These are phyloP conservation scores for Sugiyamaella valdiviana DNA, from an alignment of 805 yeast genomes.

Conservation along the genomic window DNA sequence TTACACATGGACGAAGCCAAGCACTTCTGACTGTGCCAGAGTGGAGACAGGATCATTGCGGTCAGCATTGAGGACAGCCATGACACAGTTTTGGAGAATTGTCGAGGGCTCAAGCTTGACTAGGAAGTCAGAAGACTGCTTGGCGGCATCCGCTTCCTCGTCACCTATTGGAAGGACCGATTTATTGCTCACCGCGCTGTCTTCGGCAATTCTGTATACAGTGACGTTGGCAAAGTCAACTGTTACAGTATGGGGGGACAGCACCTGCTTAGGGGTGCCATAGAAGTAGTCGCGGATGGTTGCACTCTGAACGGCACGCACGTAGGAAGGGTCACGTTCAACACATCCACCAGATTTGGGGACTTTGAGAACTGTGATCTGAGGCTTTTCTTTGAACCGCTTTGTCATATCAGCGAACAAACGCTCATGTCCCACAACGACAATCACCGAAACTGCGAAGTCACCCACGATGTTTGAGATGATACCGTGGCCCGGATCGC, in stretches of 20 bases:
- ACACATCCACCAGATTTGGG: slow-evolving; percentile 72
- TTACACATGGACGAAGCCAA: slow-evolving; percentile 69
- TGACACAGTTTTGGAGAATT: slow-evolving; percentile 62
- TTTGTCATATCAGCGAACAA: slow-evolving; percentile 56
- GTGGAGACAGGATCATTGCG: slow-evolving; percentile 43
- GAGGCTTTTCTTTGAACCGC: slow-evolving; percentile 26
- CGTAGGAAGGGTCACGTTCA: slow-evolving; percentile 61
- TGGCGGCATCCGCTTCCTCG: slow-evolving; percentile 24
- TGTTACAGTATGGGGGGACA: slow-evolving; percentile 83
- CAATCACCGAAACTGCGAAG: slow-evolving; percentile 53
- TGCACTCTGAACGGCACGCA: slow-evolving; percentile 66
- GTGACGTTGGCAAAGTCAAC: slow-evolving; percentile 55
- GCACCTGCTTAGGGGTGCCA: slow-evolving; percentile 54
- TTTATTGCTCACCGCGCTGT: slow-evolving; percentile 16
- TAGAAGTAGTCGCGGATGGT: slow-evolving; percentile 84
- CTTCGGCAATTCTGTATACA: slow-evolving; percentile 53
- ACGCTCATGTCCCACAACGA: slow-evolving; percentile 74
- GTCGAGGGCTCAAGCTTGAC: slow-evolving; percentile 34
- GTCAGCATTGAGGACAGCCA: slow-evolving; percentile 54
- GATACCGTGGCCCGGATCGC: slow-evolving; percentile 32
- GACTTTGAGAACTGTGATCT: slow-evolving; percentile 49
- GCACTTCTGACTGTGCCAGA: slow-evolving; percentile 49
- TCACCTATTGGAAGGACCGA: slow-evolving; percentile 34
- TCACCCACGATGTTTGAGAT: slow-evolving; percentile 53
- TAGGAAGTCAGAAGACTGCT: slow-evolving; percentile 25